These are phyloP conservation scores for Pestalotiopsis sp. DNA, from an alignment of 2,329 filamentous ascomycete species.

Conservation along the genomic window DNA sequence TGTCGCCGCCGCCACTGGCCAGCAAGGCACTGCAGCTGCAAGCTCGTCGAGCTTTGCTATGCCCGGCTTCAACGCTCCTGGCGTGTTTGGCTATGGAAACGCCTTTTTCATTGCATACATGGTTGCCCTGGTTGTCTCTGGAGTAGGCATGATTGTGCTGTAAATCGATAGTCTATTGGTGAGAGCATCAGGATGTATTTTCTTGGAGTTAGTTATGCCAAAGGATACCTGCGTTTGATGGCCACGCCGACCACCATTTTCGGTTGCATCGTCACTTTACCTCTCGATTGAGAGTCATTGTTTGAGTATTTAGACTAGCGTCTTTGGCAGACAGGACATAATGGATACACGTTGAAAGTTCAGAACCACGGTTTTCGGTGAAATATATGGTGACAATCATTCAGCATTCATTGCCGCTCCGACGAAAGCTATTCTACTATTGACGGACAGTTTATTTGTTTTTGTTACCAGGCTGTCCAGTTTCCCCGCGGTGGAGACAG, in stretches of 20 bases:
- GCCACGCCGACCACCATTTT: not conserved
- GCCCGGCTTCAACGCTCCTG: conserved; percentile 35
- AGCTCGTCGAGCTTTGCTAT: conserved; percentile 46
- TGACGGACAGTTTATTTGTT: not conserved
- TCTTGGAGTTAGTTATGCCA: not conserved
- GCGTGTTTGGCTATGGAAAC: conserved; percentile 31
- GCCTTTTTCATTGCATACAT: conserved; percentile 50
- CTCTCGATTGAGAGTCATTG: not conserved
- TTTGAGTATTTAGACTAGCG: conserved; percentile 9
- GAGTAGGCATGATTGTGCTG: conserved; percentile 57
- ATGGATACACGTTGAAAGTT: not conserved
- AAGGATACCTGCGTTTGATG: not conserved
- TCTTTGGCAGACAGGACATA: conserved; percentile 7
- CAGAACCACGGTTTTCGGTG: not conserved
- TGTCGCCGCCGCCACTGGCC: conserved; percentile 49
- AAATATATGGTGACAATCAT: not conserved
- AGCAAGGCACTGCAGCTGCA: conserved; percentile 38
- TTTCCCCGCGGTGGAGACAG: conserved; percentile 1
- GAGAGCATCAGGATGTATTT: conserved; percentile 3
- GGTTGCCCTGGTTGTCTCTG: conserved; percentile 50
- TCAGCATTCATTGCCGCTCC: not conserved
- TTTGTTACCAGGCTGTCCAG: not conserved
- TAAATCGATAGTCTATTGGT: conserved; percentile 34
- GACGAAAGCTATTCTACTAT: not conserved
- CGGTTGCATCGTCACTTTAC: not conserved